Conservation (phyloP, 2,329 filamentous ascomycete genomes). For the Endoconidiophora polonica region DNA sequence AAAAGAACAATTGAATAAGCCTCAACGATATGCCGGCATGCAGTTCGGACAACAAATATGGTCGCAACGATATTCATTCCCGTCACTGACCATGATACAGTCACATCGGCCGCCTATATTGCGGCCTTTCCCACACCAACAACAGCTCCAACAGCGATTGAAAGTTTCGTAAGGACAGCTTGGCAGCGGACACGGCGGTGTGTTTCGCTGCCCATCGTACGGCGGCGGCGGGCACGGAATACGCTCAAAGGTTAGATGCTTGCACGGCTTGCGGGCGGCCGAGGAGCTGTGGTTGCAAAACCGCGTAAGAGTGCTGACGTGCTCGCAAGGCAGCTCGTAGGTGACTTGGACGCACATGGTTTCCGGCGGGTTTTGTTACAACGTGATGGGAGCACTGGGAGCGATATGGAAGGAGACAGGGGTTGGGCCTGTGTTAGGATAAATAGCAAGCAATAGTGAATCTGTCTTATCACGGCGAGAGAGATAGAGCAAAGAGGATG, state of each 20-base stretch:
- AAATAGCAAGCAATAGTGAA: too few relatives aligned
- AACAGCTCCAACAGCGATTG: conserved; percentile 36
- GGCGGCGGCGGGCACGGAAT: conserved; percentile 32
- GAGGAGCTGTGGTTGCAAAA: conserved; percentile 28
- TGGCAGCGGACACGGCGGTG: conserved; percentile 28
- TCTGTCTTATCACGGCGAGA: too few relatives aligned
- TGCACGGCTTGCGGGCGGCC: conserved; percentile 24
- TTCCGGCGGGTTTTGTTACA: not conserved
- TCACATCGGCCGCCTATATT: conserved; percentile 33
- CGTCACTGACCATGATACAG: conserved; percentile 35
- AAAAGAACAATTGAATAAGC: not conserved
- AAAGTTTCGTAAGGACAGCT: conserved; percentile 33
- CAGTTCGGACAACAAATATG: conserved; percentile 37
- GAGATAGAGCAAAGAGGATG: too few relatives aligned
- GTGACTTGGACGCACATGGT: conserved; percentile 33
- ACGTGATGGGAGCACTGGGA: too few relatives aligned
- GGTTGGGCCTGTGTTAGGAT: too few relatives aligned
- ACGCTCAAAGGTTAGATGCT: conserved; percentile 25
- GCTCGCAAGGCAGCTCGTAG: conserved; percentile 35
- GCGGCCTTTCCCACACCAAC: conserved; percentile 38
- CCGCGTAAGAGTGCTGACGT: conserved; percentile 28
- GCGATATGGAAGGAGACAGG: too few relatives aligned
- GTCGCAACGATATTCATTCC: conserved; percentile 32
- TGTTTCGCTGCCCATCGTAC: conserved; percentile 21
- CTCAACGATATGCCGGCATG: conserved; percentile 24